Percentiles rank a stretch among this genome's conserved stretches.
Evolutionary conservation across 192 early-diverging fungal species (phyloP).

Genomic region (Backusella mclennaniae): DNA sequence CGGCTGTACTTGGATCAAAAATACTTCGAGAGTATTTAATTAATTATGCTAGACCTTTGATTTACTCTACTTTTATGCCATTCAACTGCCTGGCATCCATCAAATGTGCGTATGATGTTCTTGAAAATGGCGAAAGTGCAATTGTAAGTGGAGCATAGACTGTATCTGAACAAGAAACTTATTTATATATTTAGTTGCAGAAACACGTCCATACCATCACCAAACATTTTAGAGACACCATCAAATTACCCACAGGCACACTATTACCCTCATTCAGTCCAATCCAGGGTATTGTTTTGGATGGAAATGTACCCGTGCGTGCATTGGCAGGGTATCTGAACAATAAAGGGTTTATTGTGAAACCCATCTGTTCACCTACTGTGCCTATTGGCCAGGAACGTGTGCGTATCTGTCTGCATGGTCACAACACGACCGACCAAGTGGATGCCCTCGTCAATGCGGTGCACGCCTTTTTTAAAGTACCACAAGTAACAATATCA

Average conservation of each 20-base stretch:
- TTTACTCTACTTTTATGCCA: slow-evolving; percentile 80
- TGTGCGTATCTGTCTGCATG: slow-evolving; percentile 83
- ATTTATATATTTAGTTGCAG: slow-evolving; percentile 36
- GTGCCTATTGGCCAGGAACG: slow-evolving; percentile 77
- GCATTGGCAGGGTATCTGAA: slow-evolving; percentile 44
- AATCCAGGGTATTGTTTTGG: slow-evolving; percentile 77
- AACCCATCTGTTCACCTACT: slow-evolving; percentile 77
- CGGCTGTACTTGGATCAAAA: slow-evolving; percentile 66
- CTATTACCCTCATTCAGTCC: slow-evolving; percentile 67
- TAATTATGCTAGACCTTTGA: slow-evolving; percentile 79
- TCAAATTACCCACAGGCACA: slow-evolving; percentile 44
- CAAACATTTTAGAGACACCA: slow-evolving; percentile 45
- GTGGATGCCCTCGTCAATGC: slow-evolving; percentile 38
- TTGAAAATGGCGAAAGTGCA: slow-evolving; percentile 50
- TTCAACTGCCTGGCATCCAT: slow-evolving; percentile 64
- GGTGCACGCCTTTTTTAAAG: slow-evolving; percentile 27
- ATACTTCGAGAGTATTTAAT: slow-evolving; percentile 67
- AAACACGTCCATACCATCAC: slow-evolving; percentile 45
- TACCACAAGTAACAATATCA: neutral
- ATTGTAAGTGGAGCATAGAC: slow-evolving; percentile 39
- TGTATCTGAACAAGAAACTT: neutral
- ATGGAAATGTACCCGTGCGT: slow-evolving; percentile 58
- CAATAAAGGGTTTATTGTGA: slow-evolving; percentile 61
- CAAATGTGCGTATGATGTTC: slow-evolving; percentile 60
- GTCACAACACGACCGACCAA: slow-evolving; percentile 66